phyloP scores from a whole-genome alignment of 2,329 filamentous ascomycete species.

The Colletotrichum neosansevieriae region DNA sequence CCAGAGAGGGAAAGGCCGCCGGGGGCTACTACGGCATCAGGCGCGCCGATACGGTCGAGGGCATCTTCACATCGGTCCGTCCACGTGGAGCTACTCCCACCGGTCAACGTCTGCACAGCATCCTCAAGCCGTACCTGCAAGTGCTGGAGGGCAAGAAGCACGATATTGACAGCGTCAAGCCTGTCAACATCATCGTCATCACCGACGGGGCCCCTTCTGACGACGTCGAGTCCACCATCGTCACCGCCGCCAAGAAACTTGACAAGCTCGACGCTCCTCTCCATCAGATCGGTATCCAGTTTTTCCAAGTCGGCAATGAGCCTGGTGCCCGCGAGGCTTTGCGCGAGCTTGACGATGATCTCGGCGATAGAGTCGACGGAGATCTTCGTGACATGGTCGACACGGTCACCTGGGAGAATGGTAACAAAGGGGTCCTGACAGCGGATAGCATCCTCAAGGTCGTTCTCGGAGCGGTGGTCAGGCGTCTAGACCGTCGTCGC shows the following conservation, averaged over 20 bases:
- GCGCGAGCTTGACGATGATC: conserved; percentile 79
- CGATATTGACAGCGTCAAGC: conserved; percentile 68
- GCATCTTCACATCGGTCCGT: conserved; percentile 76
- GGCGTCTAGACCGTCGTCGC: conserved; percentile 51
- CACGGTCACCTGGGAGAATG: conserved; percentile 78
- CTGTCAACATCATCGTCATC: conserved; percentile 91
- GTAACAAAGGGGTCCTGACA: conserved; percentile 62
- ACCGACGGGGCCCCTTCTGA: conserved; percentile 89
- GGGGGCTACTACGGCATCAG: conserved; percentile 75
- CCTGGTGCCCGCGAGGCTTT: conserved; percentile 73
- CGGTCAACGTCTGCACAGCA: conserved; percentile 75
- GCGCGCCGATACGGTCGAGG: conserved; percentile 66
- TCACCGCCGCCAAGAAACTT: conserved; percentile 75
- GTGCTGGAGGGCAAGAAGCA: conserved; percentile 54
- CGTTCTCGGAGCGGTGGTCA: conserved; percentile 81
- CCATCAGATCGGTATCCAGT: conserved; percentile 92
- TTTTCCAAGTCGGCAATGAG: conserved; percentile 92
- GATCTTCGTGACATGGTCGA: conserved; percentile 89
- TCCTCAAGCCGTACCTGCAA: conserved; percentile 79
- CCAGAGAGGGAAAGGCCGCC: conserved; percentile 49
- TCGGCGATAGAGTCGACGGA: conserved; percentile 66
- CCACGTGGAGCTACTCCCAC: conserved; percentile 81
- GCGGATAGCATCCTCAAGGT: conserved; percentile 83
- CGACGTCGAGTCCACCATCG: conserved; percentile 79
- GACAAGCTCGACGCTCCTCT: conserved; percentile 76